Base-by-base conservation (phyloP, 805 yeast species). In the Monosporozyma siamensis region DNA sequence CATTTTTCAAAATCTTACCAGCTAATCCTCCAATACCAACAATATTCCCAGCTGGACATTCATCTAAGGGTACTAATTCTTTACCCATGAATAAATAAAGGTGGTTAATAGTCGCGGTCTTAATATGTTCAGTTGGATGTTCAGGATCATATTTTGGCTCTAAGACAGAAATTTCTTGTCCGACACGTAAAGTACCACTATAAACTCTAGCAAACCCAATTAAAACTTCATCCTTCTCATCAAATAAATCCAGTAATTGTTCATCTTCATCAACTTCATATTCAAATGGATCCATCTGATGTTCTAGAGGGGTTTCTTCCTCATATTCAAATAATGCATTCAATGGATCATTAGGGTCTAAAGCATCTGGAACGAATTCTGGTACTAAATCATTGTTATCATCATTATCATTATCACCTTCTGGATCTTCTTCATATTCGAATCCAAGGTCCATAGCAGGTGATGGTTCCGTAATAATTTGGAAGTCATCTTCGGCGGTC, bases 21-120 rank as follows among this genome's bases (percentile, higher is more conserved):
- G 82, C 95, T 17, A 92, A 69, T 0, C 98, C 97, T 29, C 88
- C 90, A 39, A 92, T 81, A 40, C 97, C 99, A 6, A 86, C 94
- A 47, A 92, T 87, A 51, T 84, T 87, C 25, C 99, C 99, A 1
- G 97, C 90, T 2, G 95, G 95, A 4, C 90, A 95, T 14, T 71
- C 72, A 34, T 80, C 74, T 48, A 92, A 68, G 3, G 89, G 71
- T 2, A 88, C 77, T 27, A 90, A 66, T 46, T 92, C 97, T 49
- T 90, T 71, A 15, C 98, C 99, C 97, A 92, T 92, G 42, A 92
- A 69, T 43, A 92, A 65, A 54, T 77, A 89, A 31, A 92, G 64
- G 34, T 80, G 83, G 5, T 82, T 73, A 29, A 92, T 72, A 11
- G 71, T 76, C 1, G 82, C 75, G 6, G 70, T 72, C 23, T 75